A percentile compares a stretch with the other conserved stretches of the same genome.
phyloP scores from a whole-genome alignment of 208 protist genomes.

The Trypanosoma lewisi region DNA sequence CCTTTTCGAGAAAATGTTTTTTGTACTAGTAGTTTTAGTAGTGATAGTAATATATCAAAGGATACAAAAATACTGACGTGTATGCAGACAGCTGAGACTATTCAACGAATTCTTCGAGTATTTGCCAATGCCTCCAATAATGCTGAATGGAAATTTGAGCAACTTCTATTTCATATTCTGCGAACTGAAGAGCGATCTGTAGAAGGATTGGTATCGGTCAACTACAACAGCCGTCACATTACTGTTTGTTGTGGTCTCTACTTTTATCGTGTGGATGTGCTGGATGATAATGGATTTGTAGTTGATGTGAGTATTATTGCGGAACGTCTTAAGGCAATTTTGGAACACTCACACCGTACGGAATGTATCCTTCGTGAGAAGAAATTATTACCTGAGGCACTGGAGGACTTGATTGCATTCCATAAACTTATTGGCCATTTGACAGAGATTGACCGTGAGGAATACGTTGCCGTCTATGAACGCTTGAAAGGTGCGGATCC shows the following conservation, averaged over 20 bases:
- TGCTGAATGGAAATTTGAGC: not conserved
- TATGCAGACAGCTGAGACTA: conserved; percentile 10
- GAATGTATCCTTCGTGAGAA: conserved; percentile 24
- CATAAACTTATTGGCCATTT: conserved; percentile 46
- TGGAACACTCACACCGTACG: conserved; percentile 20
- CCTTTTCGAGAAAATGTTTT: no score
- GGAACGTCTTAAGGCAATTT: conserved; percentile 9
- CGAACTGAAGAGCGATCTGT: conserved; percentile 15
- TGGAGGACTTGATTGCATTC: conserved; percentile 41
- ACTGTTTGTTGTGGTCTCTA: conserved; percentile 68
- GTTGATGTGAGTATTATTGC: conserved; percentile 8
- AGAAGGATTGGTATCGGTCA: conserved; percentile 11
- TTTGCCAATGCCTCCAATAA: conserved; percentile 16
- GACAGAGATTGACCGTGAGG: conserved; percentile 34
- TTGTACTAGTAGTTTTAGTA: not conserved
- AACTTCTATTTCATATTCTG: conserved; percentile 23
- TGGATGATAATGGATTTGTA: conserved; percentile 34
- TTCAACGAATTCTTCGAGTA: conserved; percentile 23
- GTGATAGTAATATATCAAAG: not conserved
- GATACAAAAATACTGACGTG: not conserved
- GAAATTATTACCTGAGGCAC: conserved; percentile 33
- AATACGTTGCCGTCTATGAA: conserved; percentile 53
- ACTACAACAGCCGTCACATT: conserved; percentile 47
- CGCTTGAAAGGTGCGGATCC: conserved; percentile 55
- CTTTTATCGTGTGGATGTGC: conserved; percentile 69